These are phyloP conservation scores for Selaginella tamariscina DNA, from an alignment of 75 land plant genomes.

Conservation along the genomic window DNA sequence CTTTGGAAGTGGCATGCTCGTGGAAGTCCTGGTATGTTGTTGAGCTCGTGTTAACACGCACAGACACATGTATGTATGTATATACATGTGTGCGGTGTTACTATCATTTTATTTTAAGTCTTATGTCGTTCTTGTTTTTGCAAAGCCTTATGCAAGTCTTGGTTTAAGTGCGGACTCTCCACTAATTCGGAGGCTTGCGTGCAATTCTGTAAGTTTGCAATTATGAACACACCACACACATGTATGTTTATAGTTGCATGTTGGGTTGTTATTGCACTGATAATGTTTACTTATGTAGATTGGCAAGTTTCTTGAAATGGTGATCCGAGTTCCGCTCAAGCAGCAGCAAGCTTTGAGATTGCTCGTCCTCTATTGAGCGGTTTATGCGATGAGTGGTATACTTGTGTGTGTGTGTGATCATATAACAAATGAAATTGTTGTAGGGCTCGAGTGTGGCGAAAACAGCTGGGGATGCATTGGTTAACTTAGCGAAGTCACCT, in stretches of 20 bases:
- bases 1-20: neutral
- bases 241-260: no score
- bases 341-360: neutral
- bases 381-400: neutral
- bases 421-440: neutral
- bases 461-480: conserved; percentile 47
- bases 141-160: neutral
- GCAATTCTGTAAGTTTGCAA: no score
- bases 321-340: neutral
- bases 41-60: no score
- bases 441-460: conserved; percentile 35
- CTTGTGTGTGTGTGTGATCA: neutral
- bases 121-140: neutral
- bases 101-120: neutral
- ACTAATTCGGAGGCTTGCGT: neutral
- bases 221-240: no score
- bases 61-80: no score
- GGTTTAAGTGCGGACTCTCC: neutral
- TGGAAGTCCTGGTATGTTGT: no score
- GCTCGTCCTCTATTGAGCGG: conserved; percentile 2
- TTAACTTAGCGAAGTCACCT: conserved; percentile 29
- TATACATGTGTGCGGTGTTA: neutral
- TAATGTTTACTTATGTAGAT: neutral
- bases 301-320: neutral
- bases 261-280: no score